Base-by-base conservation (phyloP, 139 green algal species). In the Marvania coccoides region DNA sequence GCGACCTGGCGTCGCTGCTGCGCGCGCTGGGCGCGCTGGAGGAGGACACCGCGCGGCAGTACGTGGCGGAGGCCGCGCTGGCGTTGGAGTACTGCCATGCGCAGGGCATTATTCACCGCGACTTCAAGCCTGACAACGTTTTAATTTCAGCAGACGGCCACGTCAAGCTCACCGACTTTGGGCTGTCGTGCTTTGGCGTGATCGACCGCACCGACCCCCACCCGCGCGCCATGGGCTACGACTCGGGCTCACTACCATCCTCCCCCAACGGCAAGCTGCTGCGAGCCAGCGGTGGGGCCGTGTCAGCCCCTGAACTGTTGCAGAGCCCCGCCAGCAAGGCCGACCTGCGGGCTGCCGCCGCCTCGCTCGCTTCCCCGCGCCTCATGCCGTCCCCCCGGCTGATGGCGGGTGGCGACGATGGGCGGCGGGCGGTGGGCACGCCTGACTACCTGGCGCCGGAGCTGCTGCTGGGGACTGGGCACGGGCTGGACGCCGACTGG, bases 121-220 rank as follows among this genome's bases (percentile, higher is more conserved):
- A 98, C 69, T 47, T 97, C 10, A 98, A 98, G 81, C 93, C 93
- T 0, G 94, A 98, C 79, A 98, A 98, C 77, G 75, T 98, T 59
- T 87, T 98, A 19, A 89, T 98, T 57, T 83, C 75, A 10, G 56
- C 65, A 14, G 67, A 93, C 33, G 93, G 93, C 13, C 93, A 97
- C 79, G 82, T 98, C 58, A 98, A 98, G 80, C 84, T 95, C 19
- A 88, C 87, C 1, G 90, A 97, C 71, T 96, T 97, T 81, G 91
- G 91, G n/a, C 81, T 97, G 24, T 90, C 78, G 12, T 86, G 81
- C 61, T 78, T 95, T 28, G 90, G 90, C 39, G 65, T 95, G 29
- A 85, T 91, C 23, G 86, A 93, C 61, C 68, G 76, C 47, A 83
- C 85, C 9, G 85, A 90, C 73, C 83, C 72, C 15, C 29, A 26